Conservation (phyloP, 2,329 filamentous ascomycete genomes). For the Paradendryphiella salina region DNA sequence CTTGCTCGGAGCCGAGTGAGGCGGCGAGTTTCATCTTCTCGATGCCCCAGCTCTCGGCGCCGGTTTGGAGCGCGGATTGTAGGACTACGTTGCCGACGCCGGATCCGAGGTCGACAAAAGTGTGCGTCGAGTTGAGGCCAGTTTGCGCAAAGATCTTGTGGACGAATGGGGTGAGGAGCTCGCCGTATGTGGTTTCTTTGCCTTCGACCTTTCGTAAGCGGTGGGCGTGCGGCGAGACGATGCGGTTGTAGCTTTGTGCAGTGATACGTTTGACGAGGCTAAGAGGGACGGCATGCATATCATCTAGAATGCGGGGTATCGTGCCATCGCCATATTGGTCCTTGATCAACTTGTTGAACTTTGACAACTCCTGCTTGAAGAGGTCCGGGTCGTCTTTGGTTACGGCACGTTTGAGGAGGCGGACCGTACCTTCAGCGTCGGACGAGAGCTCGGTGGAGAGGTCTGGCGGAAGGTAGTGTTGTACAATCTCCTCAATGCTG, state of each 20-base stretch:
- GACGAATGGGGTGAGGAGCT: constrained; percentile 83
- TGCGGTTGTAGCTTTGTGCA: constrained; percentile 86
- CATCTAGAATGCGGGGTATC: constrained; percentile 71
- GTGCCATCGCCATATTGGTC: constrained; percentile 69
- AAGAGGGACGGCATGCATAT: constrained; percentile 69
- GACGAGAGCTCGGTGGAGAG: constrained; percentile 70
- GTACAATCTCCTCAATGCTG: constrained; percentile 64
- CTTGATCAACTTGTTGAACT: constrained; percentile 75
- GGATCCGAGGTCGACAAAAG: constrained; percentile 93
- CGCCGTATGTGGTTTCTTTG: constrained; percentile 92
- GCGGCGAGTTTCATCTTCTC: constrained; percentile 94
- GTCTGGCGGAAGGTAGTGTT: constrained; percentile 74
- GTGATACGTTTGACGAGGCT: constrained; percentile 74
- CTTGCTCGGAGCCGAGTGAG: constrained; percentile 77
- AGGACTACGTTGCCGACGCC: constrained; percentile 95
- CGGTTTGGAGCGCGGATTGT: constrained; percentile 89
- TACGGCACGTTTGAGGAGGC: constrained; percentile 74
- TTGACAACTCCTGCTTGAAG: constrained; percentile 71
- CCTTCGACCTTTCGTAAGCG: constrained; percentile 82
- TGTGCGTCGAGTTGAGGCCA: constrained; percentile 75
- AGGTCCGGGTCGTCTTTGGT: constrained; percentile 67
- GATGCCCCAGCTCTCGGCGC: constrained; percentile 93
- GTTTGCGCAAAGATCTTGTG: constrained; percentile 79
- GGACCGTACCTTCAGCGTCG: constrained; percentile 72
- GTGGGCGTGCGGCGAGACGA: constrained; percentile 86